Conservation (phyloP, 1,284 basidiomycete genomes). For the Gomphus sp. region DNA sequence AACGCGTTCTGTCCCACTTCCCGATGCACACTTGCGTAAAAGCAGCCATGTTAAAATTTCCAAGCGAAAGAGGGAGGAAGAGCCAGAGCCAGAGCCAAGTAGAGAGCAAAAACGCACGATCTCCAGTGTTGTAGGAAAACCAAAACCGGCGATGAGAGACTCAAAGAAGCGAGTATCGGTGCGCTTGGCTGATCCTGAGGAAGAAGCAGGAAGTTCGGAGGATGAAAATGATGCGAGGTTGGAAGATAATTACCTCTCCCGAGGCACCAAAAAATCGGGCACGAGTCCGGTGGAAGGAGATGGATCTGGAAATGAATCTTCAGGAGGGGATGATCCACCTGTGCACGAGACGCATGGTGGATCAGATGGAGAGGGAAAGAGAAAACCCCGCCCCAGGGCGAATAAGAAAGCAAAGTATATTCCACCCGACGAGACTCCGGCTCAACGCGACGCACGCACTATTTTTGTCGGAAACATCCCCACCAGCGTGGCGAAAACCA, state of each 20-base stretch:
- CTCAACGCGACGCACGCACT: constrained; percentile 71
- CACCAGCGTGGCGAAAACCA: constrained; percentile 65
- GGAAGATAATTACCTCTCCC: constrained; percentile 3
- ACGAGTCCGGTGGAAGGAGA: background rate
- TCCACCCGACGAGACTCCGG: constrained; percentile 59
- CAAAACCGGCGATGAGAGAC: background rate
- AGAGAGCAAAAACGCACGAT: background rate
- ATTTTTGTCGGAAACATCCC: constrained; percentile 92
- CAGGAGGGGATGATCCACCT: constrained; percentile 19
- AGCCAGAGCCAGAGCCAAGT: background rate
- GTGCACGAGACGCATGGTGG: constrained; percentile 29
- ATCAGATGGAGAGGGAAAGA: constrained; percentile 20
- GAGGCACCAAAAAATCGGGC: background rate
- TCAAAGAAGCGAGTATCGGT: background rate
- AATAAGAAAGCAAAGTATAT: constrained; percentile 30
- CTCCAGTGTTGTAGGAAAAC: background rate
- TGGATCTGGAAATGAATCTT: background rate
- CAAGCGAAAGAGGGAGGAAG: background rate
- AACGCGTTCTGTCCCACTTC: background rate
- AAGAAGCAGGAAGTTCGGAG: background rate
- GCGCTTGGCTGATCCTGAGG: background rate
- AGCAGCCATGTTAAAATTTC: background rate
- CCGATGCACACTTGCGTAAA: background rate
- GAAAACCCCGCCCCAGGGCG: constrained; percentile 7
- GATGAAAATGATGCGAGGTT: constrained; percentile 14